Conservation (phyloP, 805 yeast species). For the Komagataella populi region DNA sequence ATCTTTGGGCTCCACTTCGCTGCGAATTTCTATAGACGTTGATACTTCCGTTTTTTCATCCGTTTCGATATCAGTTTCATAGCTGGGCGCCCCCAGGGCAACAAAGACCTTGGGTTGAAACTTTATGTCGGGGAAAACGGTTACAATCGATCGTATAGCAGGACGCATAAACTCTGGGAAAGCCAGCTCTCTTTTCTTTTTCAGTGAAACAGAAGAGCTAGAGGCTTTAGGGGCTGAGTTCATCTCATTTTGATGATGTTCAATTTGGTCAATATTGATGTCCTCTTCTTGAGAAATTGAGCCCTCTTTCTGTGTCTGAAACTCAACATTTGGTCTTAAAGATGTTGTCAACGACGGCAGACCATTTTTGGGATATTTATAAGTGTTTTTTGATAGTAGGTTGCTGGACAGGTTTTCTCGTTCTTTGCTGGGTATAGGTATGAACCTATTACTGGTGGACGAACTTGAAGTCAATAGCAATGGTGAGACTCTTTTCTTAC, state of each 20-base stretch:
- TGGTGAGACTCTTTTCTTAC: conserved; percentile 67
- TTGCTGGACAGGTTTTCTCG: conserved; percentile 11
- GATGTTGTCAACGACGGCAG: conserved; percentile 33
- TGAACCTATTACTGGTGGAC: conserved; percentile 1
- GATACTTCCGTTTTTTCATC: conserved; percentile 10
- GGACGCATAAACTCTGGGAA: conserved; percentile 13
- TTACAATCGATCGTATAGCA: conserved; percentile 12
- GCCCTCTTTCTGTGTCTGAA: conserved; percentile 33
- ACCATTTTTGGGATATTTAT: conserved; percentile 9
- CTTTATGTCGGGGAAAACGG: conserved; percentile 15
- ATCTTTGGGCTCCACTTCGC: conserved; percentile 21
- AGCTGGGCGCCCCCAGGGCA: background rate
- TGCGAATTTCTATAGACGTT: conserved; percentile 25
- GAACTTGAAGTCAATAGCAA: conserved; percentile 31
- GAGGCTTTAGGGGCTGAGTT: conserved; percentile 14
- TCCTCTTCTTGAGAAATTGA: conserved; percentile 11
- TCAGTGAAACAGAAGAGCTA: conserved; percentile 2
- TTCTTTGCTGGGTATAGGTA: conserved; percentile 17
- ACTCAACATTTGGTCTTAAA: conserved; percentile 53
- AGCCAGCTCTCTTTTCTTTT: conserved; percentile 21
- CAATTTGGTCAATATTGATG: conserved; percentile 30
- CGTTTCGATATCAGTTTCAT: conserved; percentile 1
- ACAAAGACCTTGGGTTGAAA: conserved; percentile 17
- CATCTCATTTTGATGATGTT: conserved; percentile 16
- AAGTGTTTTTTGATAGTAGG: conserved; percentile 27